These are phyloP conservation scores for Paramarasmius palmivorus DNA, from an alignment of 1,284 basidiomycete species.

Conservation along the genomic window DNA sequence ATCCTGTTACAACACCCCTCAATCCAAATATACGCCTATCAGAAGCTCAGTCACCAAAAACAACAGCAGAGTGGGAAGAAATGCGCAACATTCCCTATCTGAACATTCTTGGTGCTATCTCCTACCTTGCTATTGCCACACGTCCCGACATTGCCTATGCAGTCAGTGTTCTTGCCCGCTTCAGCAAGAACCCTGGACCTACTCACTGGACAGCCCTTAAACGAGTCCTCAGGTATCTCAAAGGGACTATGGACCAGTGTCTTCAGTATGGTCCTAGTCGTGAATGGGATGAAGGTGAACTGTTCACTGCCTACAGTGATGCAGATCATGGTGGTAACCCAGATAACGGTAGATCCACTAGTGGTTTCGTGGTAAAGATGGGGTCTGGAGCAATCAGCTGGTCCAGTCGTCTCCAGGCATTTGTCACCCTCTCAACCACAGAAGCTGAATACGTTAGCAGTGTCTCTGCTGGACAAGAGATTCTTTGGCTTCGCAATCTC, in stretches of 20 bases:
- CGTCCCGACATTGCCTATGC: slow-evolving; percentile 31
- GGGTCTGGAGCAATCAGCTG: slow-evolving; percentile 30
- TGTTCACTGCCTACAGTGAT: slow-evolving; percentile 14
- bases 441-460: slow-evolving; percentile 40
- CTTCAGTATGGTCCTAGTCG: background rate
- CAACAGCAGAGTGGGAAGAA: no score
- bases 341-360: no score
- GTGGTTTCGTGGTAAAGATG: slow-evolving; percentile 23
- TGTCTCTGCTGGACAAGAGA: slow-evolving; percentile 30
- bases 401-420: slow-evolving; percentile 31
- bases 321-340: no score
- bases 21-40: slow-evolving; percentile 1
- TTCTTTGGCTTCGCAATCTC: slow-evolving; percentile 15
- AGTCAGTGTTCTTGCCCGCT: slow-evolving; percentile 21
- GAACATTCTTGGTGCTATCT: slow-evolving; percentile 21
- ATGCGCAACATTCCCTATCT: background rate
- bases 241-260: slow-evolving; percentile 22
- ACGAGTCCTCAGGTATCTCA: slow-evolving; percentile 26
- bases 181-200: slow-evolving; percentile 20
- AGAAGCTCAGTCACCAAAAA: no score
- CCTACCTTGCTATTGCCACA: slow-evolving; percentile 27
- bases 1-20: slow-evolving; percentile 29
- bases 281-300: background rate
- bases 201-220: slow-evolving; percentile 27
- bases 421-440: slow-evolving; percentile 33